phyloP scores from a whole-genome alignment of 495 filamentous ascomycete species.

The Lophium mytilinum region DNA sequence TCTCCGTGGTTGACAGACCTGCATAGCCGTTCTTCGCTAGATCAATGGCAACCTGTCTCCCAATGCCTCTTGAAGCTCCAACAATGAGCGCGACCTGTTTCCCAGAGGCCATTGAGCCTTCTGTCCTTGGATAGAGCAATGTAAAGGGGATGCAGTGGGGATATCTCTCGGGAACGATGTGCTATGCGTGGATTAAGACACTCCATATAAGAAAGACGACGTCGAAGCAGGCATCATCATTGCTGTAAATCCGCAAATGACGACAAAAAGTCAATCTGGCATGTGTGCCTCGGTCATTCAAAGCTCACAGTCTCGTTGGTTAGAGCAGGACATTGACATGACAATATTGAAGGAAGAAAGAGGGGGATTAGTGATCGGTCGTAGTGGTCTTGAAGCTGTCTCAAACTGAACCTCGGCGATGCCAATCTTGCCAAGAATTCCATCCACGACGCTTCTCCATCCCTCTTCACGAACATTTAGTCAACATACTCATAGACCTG shows the following conservation, averaged over 20 bases:
- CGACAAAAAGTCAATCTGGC: no score
- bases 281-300: no score
- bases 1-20: conserved; percentile 38
- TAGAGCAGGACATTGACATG: no score
- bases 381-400: no score
- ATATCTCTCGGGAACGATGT: no score
- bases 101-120: conserved; percentile 15
- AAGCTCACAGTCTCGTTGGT: no score
- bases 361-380: not conserved
- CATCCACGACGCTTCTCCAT: not conserved
- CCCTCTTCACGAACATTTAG: not conserved
- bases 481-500: not conserved
- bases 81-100: conserved; percentile 58
- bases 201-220: no score
- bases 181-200: no score
- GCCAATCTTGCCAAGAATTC: conserved; percentile 5
- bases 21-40: conserved; percentile 62
- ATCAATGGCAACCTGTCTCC: conserved; percentile 69
- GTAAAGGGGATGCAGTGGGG: no score
- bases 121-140: no score
- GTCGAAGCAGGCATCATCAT: no score
- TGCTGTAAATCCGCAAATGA: no score
- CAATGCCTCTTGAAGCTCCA: conserved; percentile 71
- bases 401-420: conserved; percentile 12
- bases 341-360: not conserved